Base-by-base conservation (phyloP, 2,329 filamentous ascomycete species). In the Ascochyta fabae region DNA sequence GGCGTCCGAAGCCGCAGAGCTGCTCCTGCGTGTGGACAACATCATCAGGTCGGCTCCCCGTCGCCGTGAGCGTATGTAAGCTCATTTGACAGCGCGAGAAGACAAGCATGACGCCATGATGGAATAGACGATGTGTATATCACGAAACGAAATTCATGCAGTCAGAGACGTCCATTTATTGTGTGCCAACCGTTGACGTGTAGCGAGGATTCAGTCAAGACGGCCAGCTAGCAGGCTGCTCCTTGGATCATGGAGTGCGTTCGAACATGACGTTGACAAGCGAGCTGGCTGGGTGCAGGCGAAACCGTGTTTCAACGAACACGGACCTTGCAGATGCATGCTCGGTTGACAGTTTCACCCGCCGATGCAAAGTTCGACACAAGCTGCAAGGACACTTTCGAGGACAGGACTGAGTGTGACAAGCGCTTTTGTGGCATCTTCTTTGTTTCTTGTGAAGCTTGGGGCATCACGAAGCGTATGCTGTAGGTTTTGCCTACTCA, bases 1-100 rank as follows among this genome's bases (percentile, higher is more conserved):
- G 59, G 95, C 95, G 22, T 96, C 92, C 55, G 95, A 99, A 80
- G 95, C 95, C 60, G 93, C 95, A 64, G 95, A 99, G 90, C 83
- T 98, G 63, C 84, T 99, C 61, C 83, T 99, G 64, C 86, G 95
- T 74, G 95, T 99, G 48, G 95, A 99, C 80, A 95, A 98, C 78
- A 99, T 99, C 76, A 98, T 99, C 75, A 88, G 94, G 59, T 91
- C 92, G 47, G 95, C 95, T 48, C 95, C 95, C 48, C 84, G 95
- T 75, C 87, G 85, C 79, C 84, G 92, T 60, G 90, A 94, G 77
- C 85, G 90, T 68, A 88, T 89, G 83, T 91, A 80, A 80, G 59
- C 56, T 45, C 34, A 39, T 54, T 48, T 44, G 13, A 51, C n/a
- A 31, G 48, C 22, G 27, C 39, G 38, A 41, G 33, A 41, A 45